phyloP scores from a whole-genome alignment of 768 basidiomycete species.

The Russula griseocarnosa region DNA sequence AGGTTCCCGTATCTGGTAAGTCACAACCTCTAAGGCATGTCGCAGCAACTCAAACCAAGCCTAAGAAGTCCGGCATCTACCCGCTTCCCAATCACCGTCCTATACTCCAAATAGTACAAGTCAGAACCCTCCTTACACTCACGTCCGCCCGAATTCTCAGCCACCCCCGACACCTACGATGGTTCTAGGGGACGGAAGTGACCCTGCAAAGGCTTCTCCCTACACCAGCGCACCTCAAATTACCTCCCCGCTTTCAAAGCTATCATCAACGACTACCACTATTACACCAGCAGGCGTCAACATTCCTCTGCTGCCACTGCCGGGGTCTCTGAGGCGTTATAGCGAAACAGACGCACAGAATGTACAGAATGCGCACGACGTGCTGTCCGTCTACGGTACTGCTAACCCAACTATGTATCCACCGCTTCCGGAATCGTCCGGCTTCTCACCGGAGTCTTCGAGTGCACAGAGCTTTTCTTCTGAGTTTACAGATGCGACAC shows the following conservation, averaged over 20 bases:
- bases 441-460: neutral
- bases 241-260: neutral
- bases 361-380: neutral
- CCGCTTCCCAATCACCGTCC: neutral
- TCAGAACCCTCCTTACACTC: neutral
- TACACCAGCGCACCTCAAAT: neutral
- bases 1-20: neutral
- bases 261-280: neutral
- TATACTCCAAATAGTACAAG: neutral
- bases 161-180: neutral
- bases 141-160: slow-evolving; percentile 4
- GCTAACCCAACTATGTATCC: neutral
- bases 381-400: neutral
- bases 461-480: neutral
- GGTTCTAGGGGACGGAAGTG: neutral
- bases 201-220: neutral
- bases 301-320: neutral
- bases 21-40: neutral
- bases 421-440: neutral
- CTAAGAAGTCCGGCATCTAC: neutral
- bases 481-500: neutral
- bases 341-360: neutral
- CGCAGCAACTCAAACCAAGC: neutral
- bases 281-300: too few species aligned
- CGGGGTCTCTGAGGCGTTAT: neutral